Evolutionary conservation across 106 monocot genomes (phyloP), one percentile per base, ranked within the genome.

Genomic region (Amphibolis antarctica): DNA sequence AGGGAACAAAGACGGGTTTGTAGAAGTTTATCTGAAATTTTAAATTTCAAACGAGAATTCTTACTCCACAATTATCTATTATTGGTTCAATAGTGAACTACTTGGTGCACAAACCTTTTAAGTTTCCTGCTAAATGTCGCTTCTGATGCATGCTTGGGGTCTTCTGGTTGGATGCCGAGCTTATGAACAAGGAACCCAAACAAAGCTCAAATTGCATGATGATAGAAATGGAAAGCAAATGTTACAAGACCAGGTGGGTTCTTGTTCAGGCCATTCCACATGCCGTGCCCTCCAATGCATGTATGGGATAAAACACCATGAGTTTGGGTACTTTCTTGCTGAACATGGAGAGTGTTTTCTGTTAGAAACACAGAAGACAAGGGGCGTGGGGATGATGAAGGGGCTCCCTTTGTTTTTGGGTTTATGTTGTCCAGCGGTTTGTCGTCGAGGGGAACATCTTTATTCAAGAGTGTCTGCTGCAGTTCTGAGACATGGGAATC

Each of bases 371-470:
- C 9, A 9, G 17, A 15, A 42, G 3, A 23, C 17, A 18, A 0
- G 3, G 29, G 5, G 1, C 9, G 5, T n/a, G 0, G 13, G 18
- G 0, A 0, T 18, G n/a, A 12, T 19, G 18, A 21, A 42, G 30
- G 10, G 42, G 19, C 42, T 60, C 42, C 21, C 42, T 22, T 60
- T n/a, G 42, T 20, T 61, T 42, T 23, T 61, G 22, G 43, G n/a
- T 24, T 22, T 4, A 44, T 61, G 20, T 61, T 61, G 23, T 61
- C 42, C 61, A 61, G 18, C 22, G 43, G 61, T 10, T 44, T 61
- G 7, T 42, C 12, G 12, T 43, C 11, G 61, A 61, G 42, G 61
- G 61, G 61, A 44, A n/a, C 61, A 61, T 0, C 61, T 61, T 61
- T 43, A 42, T 22, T 10, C 20, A n/a, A n/a, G 42, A 44, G 61